Base-by-base conservation (phyloP, 2,329 filamentous ascomycete species). In the Colletotrichum chlorophyti region DNA sequence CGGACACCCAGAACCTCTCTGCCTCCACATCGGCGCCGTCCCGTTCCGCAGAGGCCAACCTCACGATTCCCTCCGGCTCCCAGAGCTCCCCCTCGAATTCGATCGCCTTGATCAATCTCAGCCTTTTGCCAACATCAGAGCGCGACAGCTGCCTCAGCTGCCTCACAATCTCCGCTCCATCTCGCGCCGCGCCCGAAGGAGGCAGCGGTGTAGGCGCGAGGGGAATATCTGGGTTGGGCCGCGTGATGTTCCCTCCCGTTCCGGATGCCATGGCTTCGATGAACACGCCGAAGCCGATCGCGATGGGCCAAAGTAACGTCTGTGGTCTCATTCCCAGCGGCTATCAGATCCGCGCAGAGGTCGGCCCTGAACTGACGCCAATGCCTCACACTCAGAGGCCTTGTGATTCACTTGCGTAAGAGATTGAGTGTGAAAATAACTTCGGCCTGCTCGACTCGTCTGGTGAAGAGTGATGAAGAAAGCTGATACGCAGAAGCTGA, bases 51-150 rank as follows among this genome's bases (percentile, higher is more conserved):
- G 21, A 17, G 2, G 43, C 71, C 1, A 81, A 61, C 4, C 76
- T 73, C 11, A 79, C 72, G 42, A 82, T 75, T 4, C 80, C 79
- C 58, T 82, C 80, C 2, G 79, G 79, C 54, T 82, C 79, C 61
- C 75, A 79, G 1, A 74, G 75, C 53, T 80, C 73, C 24, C 76
- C 78, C 50, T 80, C 69, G 31, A 81, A 73, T 6, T 62, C 68
- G 24, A 80, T 67, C 15, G 75, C 76, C 8, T 71, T 71, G 3
- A 82, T 65, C 17, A 74, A 70, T 4, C 69, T 75, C 77, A 78
- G 80, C 2, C 65, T 62, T 1, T 78, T 79, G 12, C n/a, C 9
- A 3, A 55, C 19, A 19, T 40, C 26, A 1, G 73, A 72, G 15
- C 77, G 74, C 6, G 67, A 65, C 0, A 79, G 65, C 1, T 53